Evolutionary conservation across 2,329 filamentous ascomycete species (phyloP).

Genomic region (Penicillium sclerotigenum): DNA sequence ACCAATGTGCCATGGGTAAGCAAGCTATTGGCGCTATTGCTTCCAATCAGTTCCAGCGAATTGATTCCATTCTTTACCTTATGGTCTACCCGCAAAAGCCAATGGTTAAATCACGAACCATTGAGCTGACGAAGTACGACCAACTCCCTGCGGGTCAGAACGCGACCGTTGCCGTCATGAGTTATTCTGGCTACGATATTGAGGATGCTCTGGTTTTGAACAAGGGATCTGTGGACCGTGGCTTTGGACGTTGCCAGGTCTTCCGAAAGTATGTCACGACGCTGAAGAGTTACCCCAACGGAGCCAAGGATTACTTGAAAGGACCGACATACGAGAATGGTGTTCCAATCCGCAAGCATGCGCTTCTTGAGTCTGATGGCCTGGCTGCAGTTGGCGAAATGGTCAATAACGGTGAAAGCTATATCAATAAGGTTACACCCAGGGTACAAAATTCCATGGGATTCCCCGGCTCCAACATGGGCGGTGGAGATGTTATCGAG

Average conservation of each 20-base stretch:
- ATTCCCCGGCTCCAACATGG: conserved; percentile 58
- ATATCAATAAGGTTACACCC: conserved; percentile 86
- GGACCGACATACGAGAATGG: conserved; percentile 63
- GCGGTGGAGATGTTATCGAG: conserved; percentile 37
- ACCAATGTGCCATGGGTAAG: conserved; percentile 99
- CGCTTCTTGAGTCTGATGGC: conserved; percentile 77
- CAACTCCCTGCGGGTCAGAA: conserved; percentile 96
- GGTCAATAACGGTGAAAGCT: conserved; percentile 75
- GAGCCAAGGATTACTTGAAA: conserved; percentile 58
- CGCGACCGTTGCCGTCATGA: conserved; percentile 98
- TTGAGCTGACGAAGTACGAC: conserved; percentile 94
- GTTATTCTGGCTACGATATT: conserved; percentile 98
- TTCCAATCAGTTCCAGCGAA: conserved; percentile 95
- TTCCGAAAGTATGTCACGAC: conserved; percentile 89
- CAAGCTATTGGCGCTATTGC: conserved; percentile 98
- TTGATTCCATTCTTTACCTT: conserved; percentile 92
- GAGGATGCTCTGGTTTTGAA: conserved; percentile 96
- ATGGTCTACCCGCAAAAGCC: conserved; percentile 97
- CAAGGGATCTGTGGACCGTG: conserved; percentile 90
- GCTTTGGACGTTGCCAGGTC: conserved; percentile 96
- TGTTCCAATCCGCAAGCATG: conserved; percentile 64
- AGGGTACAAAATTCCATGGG: conserved; percentile 71
- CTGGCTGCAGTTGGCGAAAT: conserved; percentile 81
- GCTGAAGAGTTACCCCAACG: conserved; percentile 85
- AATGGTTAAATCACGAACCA: conserved; percentile 95